These are phyloP conservation scores for Aureobasidium sp. DNA, from an alignment of 2,329 filamentous ascomycete species.

Conservation along the genomic window DNA sequence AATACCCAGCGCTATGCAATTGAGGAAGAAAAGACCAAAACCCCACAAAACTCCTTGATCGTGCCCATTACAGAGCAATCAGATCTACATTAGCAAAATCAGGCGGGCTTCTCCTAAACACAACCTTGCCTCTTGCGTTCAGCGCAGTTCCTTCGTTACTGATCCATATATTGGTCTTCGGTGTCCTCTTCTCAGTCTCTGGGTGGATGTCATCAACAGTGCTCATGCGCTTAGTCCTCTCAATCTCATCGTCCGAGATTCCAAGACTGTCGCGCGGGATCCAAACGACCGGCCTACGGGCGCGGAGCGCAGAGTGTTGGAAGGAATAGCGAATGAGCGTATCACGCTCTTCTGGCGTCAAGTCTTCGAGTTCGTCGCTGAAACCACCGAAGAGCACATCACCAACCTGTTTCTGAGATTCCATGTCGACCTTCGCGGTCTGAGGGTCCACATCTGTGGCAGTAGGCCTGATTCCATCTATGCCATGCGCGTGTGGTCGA, in stretches of 20 bases:
- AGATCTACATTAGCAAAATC: constrained; percentile 72
- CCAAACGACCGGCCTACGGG: constrained; percentile 83
- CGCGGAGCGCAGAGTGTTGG: constrained; percentile 79
- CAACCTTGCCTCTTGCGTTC: constrained; percentile 73
- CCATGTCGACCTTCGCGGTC: constrained; percentile 52
- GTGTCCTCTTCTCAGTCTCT: constrained; percentile 19
- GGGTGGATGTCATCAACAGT: constrained; percentile 41
- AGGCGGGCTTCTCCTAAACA: constrained; percentile 71
- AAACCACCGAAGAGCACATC: constrained; percentile 80
- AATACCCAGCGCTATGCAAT: constrained; percentile 2
- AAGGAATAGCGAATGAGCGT: constrained; percentile 80
- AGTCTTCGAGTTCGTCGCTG: constrained; percentile 88
- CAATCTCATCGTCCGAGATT: constrained; percentile 85
- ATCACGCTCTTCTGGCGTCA: constrained; percentile 85
- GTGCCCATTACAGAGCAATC: constrained; percentile 58
- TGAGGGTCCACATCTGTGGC: constrained; percentile 5
- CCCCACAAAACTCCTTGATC: background rate
- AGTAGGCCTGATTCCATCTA: background rate
- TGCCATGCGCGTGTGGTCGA: background rate
- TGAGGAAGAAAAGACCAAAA: background rate
- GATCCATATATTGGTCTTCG: constrained; percentile 63
- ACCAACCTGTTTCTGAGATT: constrained; percentile 64
- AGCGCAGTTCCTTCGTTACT: constrained; percentile 87
- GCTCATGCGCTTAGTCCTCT: constrained; percentile 67
- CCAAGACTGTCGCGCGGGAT: constrained; percentile 86